A percentile compares a stretch with the other conserved stretches of the same genome.
phyloP scores from a whole-genome alignment of 768 basidiomycete species.

The Termitomyces sp. region DNA sequence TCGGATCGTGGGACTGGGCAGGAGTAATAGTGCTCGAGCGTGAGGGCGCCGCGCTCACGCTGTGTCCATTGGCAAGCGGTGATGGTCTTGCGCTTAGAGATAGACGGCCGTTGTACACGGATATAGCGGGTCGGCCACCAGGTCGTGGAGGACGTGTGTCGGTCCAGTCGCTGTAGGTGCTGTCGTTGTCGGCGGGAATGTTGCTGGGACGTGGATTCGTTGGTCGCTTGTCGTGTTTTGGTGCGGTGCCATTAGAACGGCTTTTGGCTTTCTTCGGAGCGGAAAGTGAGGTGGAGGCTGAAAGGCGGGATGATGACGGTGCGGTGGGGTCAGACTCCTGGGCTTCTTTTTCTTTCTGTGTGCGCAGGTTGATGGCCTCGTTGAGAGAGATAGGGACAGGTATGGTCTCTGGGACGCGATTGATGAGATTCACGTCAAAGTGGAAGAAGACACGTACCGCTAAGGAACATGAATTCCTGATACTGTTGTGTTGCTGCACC shows the following conservation, averaged over 20 bases:
- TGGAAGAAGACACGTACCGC: conserved; percentile 33
- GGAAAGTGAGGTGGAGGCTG: conserved; percentile 17
- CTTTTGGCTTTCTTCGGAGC: conserved; percentile 16
- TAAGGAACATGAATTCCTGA: conserved; percentile 69
- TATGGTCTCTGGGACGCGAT: conserved; percentile 48
- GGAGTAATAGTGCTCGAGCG: conserved; percentile 20
- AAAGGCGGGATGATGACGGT: conserved; percentile 14
- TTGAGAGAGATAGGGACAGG: conserved; percentile 54
- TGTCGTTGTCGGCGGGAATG: conserved; percentile 1
- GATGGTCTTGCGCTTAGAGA: conserved; percentile 17
- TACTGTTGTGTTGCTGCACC: conserved; percentile 56
- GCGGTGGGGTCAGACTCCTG: conserved; percentile 54
- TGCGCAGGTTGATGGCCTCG: conserved; percentile 54
- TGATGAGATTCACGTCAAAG: conserved; percentile 1
- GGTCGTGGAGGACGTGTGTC: conserved; percentile 10
- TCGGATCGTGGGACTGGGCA: conserved; percentile 14
- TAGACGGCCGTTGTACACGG: conserved; percentile 13
- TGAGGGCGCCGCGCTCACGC: conserved; percentile 10
- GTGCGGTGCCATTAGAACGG: conserved; percentile 26
- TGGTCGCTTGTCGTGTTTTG: conserved; percentile 9
- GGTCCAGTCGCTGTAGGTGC: conserved; percentile 11
- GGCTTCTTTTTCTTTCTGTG: conserved; percentile 47
- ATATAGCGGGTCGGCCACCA: conserved; percentile 11
- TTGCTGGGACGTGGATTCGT: conserved; percentile 5
- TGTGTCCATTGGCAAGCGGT: conserved; percentile 20